phyloP scores from a whole-genome alignment of 306 rosid species.

The Arachis hypogaea region DNA sequence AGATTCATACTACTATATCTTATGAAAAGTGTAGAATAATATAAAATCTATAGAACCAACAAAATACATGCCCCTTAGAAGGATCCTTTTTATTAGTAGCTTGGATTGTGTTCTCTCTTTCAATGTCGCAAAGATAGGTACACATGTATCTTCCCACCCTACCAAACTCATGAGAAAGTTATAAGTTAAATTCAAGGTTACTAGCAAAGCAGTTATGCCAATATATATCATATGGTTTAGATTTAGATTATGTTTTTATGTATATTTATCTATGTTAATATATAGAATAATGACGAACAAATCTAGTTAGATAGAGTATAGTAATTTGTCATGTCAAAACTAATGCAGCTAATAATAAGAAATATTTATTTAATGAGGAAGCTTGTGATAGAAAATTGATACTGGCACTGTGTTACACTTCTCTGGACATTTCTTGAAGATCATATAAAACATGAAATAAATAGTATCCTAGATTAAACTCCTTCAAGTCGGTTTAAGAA shows the following conservation, averaged over 20 bases:
- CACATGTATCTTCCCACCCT: constrained; percentile 39
- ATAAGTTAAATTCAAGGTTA: constrained; percentile 6
- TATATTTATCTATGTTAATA: neutral
- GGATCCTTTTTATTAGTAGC: neutral
- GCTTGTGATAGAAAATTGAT: no score
- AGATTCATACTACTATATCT: constrained; percentile 8
- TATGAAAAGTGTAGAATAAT: constrained; percentile 12
- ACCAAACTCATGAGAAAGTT: constrained; percentile 34
- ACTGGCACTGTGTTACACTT: neutral
- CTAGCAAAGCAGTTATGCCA: constrained; percentile 1
- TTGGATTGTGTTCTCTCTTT: constrained; percentile 37
- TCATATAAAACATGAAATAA: neutral
- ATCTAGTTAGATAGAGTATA: constrained; percentile 2
- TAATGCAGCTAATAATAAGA: constrained; percentile 6
- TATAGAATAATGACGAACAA: neutral
- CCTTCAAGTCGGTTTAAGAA: constrained; percentile 33
- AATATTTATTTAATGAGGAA: neutral
- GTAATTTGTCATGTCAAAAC: constrained; percentile 1
- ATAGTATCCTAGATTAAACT: constrained; percentile 8
- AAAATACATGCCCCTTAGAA: neutral
- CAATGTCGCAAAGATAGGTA: constrained; percentile 4
- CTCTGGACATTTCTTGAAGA: constrained; percentile 30
- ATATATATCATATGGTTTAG: neutral
- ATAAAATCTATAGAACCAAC: neutral
- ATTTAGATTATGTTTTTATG: neutral